These are phyloP conservation scores for Nosema muscidifuracis DNA, from an alignment of 371 early-diverging fungal species.

Conservation along the genomic window DNA sequence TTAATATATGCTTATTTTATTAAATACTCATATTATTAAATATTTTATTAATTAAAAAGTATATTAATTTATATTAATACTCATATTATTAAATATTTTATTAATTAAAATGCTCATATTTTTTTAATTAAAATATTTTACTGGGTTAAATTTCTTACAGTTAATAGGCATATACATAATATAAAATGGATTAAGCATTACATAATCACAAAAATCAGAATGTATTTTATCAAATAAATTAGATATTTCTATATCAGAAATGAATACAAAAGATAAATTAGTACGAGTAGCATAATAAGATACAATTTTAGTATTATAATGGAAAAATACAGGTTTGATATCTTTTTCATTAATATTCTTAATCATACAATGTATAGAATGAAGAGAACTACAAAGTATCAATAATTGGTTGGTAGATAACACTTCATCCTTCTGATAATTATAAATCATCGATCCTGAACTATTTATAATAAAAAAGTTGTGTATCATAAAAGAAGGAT, in stretches of 20 bases:
- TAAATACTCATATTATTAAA: too few species aligned
- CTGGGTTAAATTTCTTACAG: slow-evolving; percentile 55
- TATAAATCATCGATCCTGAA: slow-evolving; percentile 53
- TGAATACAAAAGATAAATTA: slow-evolving; percentile 35
- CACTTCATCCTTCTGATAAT: slow-evolving; percentile 15
- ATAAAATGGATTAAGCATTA: slow-evolving; percentile 94
- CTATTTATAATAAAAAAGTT: slow-evolving; percentile 50
- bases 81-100: background rate
- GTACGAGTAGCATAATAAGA: slow-evolving; percentile 32
- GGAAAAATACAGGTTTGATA: background rate
- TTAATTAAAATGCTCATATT: background rate
- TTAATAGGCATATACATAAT: slow-evolving; percentile 95
- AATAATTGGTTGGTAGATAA: slow-evolving; percentile 21
- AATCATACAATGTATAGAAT: slow-evolving; percentile 28
- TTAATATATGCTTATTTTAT: too few species aligned
- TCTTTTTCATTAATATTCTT: background rate
- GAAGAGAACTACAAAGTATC: slow-evolving; percentile 30
- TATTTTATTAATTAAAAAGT: background rate
- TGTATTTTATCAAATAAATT: slow-evolving; percentile 69
- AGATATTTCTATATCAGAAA: slow-evolving; percentile 1
- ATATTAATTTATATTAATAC: background rate
- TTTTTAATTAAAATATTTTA: background rate
- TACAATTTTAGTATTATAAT: slow-evolving; percentile 13
- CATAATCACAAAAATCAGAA: slow-evolving; percentile 81
- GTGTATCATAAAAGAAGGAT: background rate